Evolutionary conservation across 1,284 basidiomycete species (phyloP).

Genomic region (Pisolithus thermaeus): DNA sequence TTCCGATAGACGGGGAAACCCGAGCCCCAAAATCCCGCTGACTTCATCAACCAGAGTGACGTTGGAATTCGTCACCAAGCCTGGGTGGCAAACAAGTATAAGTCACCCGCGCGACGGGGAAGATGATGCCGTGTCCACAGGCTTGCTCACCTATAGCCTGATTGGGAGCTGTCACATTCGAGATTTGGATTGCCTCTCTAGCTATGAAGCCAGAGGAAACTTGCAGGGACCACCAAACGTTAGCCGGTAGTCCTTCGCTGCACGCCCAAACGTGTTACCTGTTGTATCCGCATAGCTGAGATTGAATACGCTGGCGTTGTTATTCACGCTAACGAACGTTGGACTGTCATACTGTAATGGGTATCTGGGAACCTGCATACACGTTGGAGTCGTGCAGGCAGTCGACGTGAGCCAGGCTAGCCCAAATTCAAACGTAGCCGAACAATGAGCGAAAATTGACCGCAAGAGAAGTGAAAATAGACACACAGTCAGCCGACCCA

Average conservation of each 20-base stretch:
- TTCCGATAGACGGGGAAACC: constrained; percentile 65
- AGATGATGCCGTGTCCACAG: constrained; percentile 2
- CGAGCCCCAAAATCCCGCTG: constrained; percentile 68
- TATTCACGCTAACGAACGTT: constrained; percentile 54
- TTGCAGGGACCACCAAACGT: constrained; percentile 23
- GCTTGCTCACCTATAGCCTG: constrained; percentile 59
- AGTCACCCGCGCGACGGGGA: neutral
- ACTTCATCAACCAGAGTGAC: constrained; percentile 55
- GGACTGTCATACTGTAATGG: constrained; percentile 62
- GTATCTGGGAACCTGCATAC: constrained; percentile 55
- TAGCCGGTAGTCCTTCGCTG: neutral
- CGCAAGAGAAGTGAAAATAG: neutral
- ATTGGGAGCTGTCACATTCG: constrained; percentile 50
- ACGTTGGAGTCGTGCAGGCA: constrained; percentile 47
- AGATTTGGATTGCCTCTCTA: constrained; percentile 51
- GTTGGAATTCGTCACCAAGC: constrained; percentile 55
- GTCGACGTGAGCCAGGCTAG: constrained; percentile 62
- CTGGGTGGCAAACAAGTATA: constrained; percentile 27
- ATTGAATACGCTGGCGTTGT: constrained; percentile 54
- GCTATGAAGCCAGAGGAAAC: constrained; percentile 66
- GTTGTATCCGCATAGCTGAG: constrained; percentile 63
- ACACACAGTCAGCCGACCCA: constrained; percentile 47
- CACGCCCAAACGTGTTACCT: constrained; percentile 31
- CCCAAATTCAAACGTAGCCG: neutral
- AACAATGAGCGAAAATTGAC: constrained; percentile 1